phyloP scores from a whole-genome alignment of 2,329 filamentous ascomycete species.

The Daldinia sp. region DNA sequence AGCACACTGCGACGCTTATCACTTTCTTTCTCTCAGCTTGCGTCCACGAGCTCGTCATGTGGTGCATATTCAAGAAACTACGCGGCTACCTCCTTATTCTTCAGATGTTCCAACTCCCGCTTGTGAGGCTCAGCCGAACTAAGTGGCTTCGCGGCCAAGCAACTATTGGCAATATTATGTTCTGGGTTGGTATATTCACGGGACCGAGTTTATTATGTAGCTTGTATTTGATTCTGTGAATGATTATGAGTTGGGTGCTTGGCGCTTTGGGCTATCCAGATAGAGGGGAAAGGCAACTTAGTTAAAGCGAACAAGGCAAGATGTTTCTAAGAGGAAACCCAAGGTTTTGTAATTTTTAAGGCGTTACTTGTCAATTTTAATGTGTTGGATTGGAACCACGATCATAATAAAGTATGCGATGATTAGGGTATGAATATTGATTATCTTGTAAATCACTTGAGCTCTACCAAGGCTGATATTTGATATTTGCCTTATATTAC shows the following conservation, averaged over 20 bases:
- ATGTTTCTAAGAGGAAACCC: neutral
- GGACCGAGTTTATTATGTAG: conserved; percentile 76
- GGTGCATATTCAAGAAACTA: conserved; percentile 82
- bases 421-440: conserved; percentile 2
- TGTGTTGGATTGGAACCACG: neutral
- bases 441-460: neutral
- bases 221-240: conserved; percentile 68
- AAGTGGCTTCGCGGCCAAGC: conserved; percentile 72
- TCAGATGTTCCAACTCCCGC: conserved; percentile 79
- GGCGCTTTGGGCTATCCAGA: conserved; percentile 13
- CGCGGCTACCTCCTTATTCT: conserved; percentile 78
- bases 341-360: neutral
- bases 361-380: neutral
- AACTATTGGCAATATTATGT: conserved; percentile 78
- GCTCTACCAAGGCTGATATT: neutral
- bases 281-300: neutral
- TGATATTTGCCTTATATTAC: conserved; percentile 1
- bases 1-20: conserved; percentile 77
- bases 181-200: conserved; percentile 83
- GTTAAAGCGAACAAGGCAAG: neutral
- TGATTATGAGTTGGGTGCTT: neutral
- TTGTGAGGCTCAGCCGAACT: conserved; percentile 75
- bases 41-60: conserved; percentile 83
- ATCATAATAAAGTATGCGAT: neutral
- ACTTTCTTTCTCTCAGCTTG: conserved; percentile 80